Evolutionary conservation across 2,329 filamentous ascomycete species (phyloP), one percentile per base, ranked within the genome.

Genomic region (Fusarium sp.): DNA sequence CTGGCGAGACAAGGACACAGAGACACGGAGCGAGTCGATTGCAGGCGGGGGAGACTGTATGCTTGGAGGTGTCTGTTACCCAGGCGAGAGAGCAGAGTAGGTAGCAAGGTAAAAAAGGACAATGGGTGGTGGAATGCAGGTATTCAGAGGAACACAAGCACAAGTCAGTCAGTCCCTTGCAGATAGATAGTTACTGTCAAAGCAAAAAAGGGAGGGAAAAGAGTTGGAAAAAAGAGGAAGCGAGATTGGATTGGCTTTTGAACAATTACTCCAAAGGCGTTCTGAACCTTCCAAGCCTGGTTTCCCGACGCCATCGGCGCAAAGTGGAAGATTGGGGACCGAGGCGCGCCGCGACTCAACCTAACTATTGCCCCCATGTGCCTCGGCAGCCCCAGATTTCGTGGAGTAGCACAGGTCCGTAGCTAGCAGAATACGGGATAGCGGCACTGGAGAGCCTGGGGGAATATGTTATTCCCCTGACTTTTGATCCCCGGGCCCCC

Each of bases 381-480:
- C 73, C 73, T 75, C 73, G 73, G 73, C 71, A 75, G 73, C 73
- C 71, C 73, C 73, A 75, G 72, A 69, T 74, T 75, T 74, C 59
- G 24, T 66, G 61, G 61, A 63, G 60, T 63, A 63, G 57, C 46
- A 63, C 57, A 39, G 41, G 46, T 39, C 26, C 18, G 15, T 52
- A 54, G 26, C 44, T 63, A 61, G 26, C 62, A 60, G 60, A 65
- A 65, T 65, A 47, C 18, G 60, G 62, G 49, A 63, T 65, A 65
- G 62, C 60, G 62, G 37, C 52, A 23, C 38, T 46, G 33, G 38
- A 33, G 28, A 44, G 38, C 48, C 54, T 57, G 54, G 54, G 53
- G 54, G 35, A 57, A 38, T 24, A n/a, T 23, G 20, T 29, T 31
- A 53, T 24, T 44, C 49, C 49, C 49, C 49, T 53, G 37, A 31